Percentiles rank a stretch among this genome's conserved stretches.
Evolutionary conservation across 768 basidiomycete species (phyloP).

Genomic region (Rhodotorula kratochvilovae): DNA sequence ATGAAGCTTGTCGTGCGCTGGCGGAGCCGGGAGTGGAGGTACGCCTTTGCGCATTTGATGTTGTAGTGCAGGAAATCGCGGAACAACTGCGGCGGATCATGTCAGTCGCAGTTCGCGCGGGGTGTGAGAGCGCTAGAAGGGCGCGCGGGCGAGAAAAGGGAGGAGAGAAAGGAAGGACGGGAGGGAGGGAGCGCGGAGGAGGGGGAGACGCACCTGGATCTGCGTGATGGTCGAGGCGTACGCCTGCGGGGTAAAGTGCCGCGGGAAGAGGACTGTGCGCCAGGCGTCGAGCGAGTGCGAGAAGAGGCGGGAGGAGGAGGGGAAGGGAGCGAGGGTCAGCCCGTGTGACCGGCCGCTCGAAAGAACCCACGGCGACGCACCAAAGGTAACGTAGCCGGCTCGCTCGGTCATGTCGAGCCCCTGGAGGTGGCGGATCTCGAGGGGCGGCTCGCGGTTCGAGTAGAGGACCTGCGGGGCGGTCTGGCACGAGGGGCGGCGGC

Average conservation of each 20-base stretch:
- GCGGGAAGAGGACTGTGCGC: conserved; percentile 76
- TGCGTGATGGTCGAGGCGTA: conserved; percentile 82
- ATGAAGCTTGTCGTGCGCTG: conserved; percentile 84
- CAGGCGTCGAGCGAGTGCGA: neutral
- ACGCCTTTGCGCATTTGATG: conserved; percentile 87
- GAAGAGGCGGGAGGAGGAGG: neutral
- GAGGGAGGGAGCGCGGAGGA: neutral
- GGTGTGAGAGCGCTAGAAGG: neutral
- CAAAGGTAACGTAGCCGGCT: conserved; percentile 91
- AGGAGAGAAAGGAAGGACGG: neutral
- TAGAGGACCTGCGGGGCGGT: conserved; percentile 96
- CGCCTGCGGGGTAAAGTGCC: conserved; percentile 71
- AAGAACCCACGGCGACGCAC: conserved; percentile 42
- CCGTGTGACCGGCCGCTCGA: neutral
- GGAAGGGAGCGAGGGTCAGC: neutral
- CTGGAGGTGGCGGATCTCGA: conserved; percentile 85
- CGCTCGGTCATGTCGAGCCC: conserved; percentile 74
- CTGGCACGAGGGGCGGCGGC: conserved; percentile 84
- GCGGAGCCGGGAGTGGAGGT: conserved; percentile 98
- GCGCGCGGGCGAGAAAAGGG: neutral
- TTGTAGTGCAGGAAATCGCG: conserved; percentile 99
- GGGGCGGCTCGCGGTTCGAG: conserved; percentile 86
- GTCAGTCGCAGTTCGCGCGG: too few relatives aligned
- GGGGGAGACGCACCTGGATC: conserved; percentile 56
- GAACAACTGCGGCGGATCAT: conserved; percentile 58